Conservation (phyloP, 2,329 filamentous ascomycete species). For the Emmonsiellopsis sp. region DNA sequence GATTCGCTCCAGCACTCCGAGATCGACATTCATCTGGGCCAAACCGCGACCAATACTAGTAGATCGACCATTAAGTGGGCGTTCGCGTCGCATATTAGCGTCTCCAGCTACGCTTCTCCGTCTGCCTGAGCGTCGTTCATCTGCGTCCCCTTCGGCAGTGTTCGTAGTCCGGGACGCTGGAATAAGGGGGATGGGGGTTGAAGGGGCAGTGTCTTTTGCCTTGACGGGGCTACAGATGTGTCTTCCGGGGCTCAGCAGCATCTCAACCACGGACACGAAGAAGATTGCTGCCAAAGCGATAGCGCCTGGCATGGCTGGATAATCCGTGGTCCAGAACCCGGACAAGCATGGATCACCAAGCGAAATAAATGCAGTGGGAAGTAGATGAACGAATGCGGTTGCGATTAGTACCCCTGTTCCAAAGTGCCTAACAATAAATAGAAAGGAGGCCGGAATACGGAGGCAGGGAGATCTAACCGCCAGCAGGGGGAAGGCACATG, state of each 20-base stretch:
- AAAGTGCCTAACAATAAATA: conserved; percentile 63
- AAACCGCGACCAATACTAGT: conserved; percentile 22
- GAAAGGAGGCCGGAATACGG: conserved; percentile 48
- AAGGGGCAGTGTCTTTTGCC: background rate
- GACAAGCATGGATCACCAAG: conserved; percentile 55
- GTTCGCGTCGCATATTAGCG: conserved; percentile 10
- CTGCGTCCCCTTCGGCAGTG: too few relatives aligned
- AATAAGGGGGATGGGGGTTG: background rate
- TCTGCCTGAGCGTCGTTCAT: too few relatives aligned
- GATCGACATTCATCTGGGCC: conserved; percentile 17
- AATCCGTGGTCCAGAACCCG: conserved; percentile 36
- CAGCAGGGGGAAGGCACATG: conserved; percentile 58
- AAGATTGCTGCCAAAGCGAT: conserved; percentile 38
- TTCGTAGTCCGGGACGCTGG: too few relatives aligned
- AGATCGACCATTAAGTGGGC: conserved; percentile 18
- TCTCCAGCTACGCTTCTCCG: conserved; percentile 4
- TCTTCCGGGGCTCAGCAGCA: conserved; percentile 41
- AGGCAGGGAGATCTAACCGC: conserved; percentile 50
- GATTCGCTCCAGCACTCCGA: conserved; percentile 16
- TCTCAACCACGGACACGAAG: conserved; percentile 43
- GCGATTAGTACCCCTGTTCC: conserved; percentile 79
- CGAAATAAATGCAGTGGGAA: conserved; percentile 58
- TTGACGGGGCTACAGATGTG: conserved; percentile 14
- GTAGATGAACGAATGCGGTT: conserved; percentile 71
- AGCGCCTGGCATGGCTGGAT: conserved; percentile 40